Percentiles rank a stretch among this genome's conserved stretches.
Conservation (phyloP, 1,139 yeast genomes). For the Wickerhamomyces sp. region DNA sequence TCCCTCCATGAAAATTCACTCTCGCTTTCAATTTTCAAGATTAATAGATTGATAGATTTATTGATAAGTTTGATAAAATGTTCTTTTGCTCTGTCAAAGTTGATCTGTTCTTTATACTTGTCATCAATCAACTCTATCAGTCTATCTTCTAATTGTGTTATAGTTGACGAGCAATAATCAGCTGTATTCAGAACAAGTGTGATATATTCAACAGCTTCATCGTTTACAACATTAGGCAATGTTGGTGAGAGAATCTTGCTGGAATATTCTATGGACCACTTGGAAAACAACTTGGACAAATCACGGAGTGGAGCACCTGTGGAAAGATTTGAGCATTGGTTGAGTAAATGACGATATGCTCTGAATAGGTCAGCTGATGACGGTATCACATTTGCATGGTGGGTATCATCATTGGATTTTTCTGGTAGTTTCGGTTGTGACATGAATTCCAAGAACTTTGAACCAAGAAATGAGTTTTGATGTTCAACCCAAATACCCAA, state of each 20-base stretch:
- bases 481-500: constrained; percentile 82
- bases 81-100: constrained; percentile 54
- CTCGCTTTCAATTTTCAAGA: constrained; percentile 56
- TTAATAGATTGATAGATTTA: constrained; percentile 50
- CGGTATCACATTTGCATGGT: constrained; percentile 58
- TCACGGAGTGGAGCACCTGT: constrained; percentile 63
- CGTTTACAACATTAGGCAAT: constrained; percentile 41
- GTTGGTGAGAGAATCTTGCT: constrained; percentile 55
- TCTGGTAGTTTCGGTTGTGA: constrained; percentile 37
- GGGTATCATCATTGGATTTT: constrained; percentile 30
- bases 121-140: constrained; percentile 45
- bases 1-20: constrained; percentile 78
- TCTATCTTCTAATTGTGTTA: constrained; percentile 68
- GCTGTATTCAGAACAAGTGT: constrained; percentile 82
- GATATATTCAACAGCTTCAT: constrained; percentile 60
- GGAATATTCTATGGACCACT: constrained; percentile 63
- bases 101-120: constrained; percentile 31
- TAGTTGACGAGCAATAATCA: constrained; percentile 79
- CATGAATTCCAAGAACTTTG: constrained; percentile 58
- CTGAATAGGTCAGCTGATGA: constrained; percentile 87
- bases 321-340: constrained; percentile 73
- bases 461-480: constrained; percentile 61
- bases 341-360: constrained; percentile 62
- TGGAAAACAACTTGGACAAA: constrained; percentile 59
- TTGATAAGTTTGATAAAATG: constrained; percentile 55